Evolutionary conservation across 225 moss, liverwort and hornwort genomes (phyloP), one percentile per base, ranked within the genome.

Genomic region (Polytrichum formosum): DNA sequence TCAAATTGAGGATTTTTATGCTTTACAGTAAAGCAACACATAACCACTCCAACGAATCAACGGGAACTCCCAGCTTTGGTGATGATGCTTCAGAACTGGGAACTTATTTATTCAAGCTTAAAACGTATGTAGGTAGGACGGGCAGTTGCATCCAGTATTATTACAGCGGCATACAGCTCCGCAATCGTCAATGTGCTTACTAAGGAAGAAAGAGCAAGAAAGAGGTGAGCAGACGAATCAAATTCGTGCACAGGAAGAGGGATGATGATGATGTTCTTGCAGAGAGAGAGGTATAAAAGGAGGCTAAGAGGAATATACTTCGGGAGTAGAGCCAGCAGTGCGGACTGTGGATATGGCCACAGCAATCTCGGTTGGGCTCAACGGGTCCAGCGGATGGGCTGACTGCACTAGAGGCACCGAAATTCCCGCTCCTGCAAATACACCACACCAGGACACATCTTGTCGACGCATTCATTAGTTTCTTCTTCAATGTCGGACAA

Each of bases 251-350:
- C 35, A 22, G 6, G 6, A 53, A 1, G 16, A 4, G 63, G 53
- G 28, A 75, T 27, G 5, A 20, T n/a, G 33, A 33, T 33, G 33
- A 2, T 9, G 35, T 35, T 9, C 9, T 35, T 35, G 35, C 9
- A 9, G 35, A 9, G 46, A 46, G 46, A 46, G 46, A 16, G 46
- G 13, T 37, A 37, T 37, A 37, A 37, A 37, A 13, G 13, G 37
- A 13, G 37, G 37, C 13, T 13, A 37, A 10, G 13, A 37, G 13
- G 37, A 37, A 22, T 73, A 67, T 85, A 95, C 95, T 85, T 92
- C 97, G n/a, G 97, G 92, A 18, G 94, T 94, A n/a, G 90, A 87
- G 68, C 97, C 97, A 17, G 97, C 92, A 31, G 97, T 94, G 54
- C 94, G 82, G 71, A 98, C 94, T 13, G 94, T 94, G 70, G 92